Evolutionary conservation across 2,329 filamentous ascomycete genomes (phyloP).

Genomic region (Microdochium trichocladiopsis): DNA sequence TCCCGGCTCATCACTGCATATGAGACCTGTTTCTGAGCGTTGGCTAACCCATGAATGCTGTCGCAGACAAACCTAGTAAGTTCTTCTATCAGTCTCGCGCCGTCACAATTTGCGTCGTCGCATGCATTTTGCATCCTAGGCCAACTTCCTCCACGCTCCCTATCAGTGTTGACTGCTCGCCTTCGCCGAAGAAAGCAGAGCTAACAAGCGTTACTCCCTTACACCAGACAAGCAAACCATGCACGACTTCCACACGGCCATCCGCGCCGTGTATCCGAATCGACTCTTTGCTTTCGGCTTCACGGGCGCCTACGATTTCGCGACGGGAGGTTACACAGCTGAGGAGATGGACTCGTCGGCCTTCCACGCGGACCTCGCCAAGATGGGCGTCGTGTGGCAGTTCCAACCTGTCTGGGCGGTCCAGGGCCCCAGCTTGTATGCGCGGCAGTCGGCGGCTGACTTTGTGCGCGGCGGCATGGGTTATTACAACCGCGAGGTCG

Average conservation of each 20-base stretch:
- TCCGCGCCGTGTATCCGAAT: constrained; percentile 24
- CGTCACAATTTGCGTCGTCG: not conserved
- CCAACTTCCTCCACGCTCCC: not conserved
- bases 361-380: constrained; percentile 23
- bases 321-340: constrained; percentile 22
- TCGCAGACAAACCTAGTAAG: not conserved
- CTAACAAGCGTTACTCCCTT: not conserved
- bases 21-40: not conserved
- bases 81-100: not conserved
- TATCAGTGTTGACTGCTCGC: not conserved
- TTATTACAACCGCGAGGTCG: not conserved
- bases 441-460: not conserved
- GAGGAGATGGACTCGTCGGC: constrained; percentile 17
- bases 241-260: constrained; percentile 24
- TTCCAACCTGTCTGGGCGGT: constrained; percentile 26
- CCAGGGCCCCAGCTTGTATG: not conserved
- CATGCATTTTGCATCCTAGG: not conserved
- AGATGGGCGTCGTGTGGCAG: constrained; percentile 30
- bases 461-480: not conserved
- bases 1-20: not conserved
- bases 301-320: constrained; percentile 26
- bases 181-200: not conserved
- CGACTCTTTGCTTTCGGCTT: constrained; percentile 30
- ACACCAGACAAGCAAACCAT: constrained; percentile 18
- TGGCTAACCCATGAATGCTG: not conserved